Base-by-base conservation (phyloP, 2,329 filamentous ascomycete genomes). In the Diaporthe amygdali region DNA sequence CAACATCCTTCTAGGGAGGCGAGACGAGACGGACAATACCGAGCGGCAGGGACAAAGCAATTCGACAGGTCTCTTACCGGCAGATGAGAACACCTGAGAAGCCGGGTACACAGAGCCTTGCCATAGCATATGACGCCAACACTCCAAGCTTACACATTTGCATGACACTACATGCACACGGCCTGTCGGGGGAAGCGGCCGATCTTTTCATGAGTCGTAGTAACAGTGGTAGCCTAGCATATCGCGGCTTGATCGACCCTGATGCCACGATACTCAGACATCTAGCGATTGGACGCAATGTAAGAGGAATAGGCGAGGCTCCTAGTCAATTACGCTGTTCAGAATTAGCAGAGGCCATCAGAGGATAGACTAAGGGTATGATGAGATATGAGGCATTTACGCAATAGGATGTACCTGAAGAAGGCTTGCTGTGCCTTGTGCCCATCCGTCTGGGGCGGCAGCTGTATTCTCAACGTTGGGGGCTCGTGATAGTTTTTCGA, bases 131-230 rank as follows among this genome's bases (percentile, higher is more conserved):
- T 64, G 59, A 49, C 59, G 59, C 59, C 44, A 64, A 44, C 4
- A 64, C 59, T 49, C 30, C 59, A 64, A 37, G 44, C 59, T 64
- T 37, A 64, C 59, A 49, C 41, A 47, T 64, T 64, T 64, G 59
- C 59, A 64, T 64, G 30, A 6, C 44, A 49, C 30, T 64, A 64
- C 44, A 49, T 41, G 59, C 41, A 41, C 34, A 56, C 25, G 44
- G 22, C 44, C 41, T 30, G 59, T 32, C 20, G 20, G 27, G 59
- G 20, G 12, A 27, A 59, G 27, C 41, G 59, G 59, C 59, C 46
- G 59, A 34, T 47, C 41, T 47, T 25, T 22, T 63, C 7, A 30
- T 20, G 1, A 25, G 2, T 44, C 20, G n/a, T 47, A 20, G 59
- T 22, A 14, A 15, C 8, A 22, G 12, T 20, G n/a, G 41, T 34